Base-by-base conservation (phyloP, 1,139 yeast species). In the Geotrichum bryndzae region DNA sequence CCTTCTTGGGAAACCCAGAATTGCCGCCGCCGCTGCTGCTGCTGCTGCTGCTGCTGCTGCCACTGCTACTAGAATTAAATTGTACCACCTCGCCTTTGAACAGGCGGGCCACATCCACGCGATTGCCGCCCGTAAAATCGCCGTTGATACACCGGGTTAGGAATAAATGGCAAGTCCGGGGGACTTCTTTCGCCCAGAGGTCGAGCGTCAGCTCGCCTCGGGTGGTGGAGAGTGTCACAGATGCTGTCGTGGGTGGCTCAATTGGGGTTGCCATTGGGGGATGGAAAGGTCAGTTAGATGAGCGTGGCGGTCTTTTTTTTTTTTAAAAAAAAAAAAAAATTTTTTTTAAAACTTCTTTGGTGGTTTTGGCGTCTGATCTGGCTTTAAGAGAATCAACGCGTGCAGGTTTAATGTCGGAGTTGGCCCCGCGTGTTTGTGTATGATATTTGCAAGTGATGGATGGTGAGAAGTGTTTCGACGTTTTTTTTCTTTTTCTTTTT, bases 151-250 rank as follows among this genome's bases (percentile, higher is more conserved):
- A 83, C 54, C 77, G 76, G 61, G 79, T 77, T 18, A 88, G 70
- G 66, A 88, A 86, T 55, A 70, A 69, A 53, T 80, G 72, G 45
- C 82, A 70, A 0, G 84, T 81, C 0, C 67, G 65, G 0, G 95
- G 92, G 2, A 83, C 74, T 70, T 89, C 91, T 66, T 84, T 84
- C 31, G 92, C 89, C 87, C 89, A 89, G 11, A 88, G 70, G 59
- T 84, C 90, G 1, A 88, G 71, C 53, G 80, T 83, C 0, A 89
- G 73, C 0, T 76, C 72, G 0, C 96, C 96, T 63, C 84, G 85
- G 13, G 83, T 75, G 1, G 95, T 87, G 13, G 72, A 66, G 2
- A 88, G 67, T 15, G 78, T 70, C 25, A 86, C 86, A 65, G 81
- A 81, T 0, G 90, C 91, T 2, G 85, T 79, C 0, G 91, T 82